Conservation (phyloP, 2,329 filamentous ascomycete genomes). For the Apiospora aurea region DNA sequence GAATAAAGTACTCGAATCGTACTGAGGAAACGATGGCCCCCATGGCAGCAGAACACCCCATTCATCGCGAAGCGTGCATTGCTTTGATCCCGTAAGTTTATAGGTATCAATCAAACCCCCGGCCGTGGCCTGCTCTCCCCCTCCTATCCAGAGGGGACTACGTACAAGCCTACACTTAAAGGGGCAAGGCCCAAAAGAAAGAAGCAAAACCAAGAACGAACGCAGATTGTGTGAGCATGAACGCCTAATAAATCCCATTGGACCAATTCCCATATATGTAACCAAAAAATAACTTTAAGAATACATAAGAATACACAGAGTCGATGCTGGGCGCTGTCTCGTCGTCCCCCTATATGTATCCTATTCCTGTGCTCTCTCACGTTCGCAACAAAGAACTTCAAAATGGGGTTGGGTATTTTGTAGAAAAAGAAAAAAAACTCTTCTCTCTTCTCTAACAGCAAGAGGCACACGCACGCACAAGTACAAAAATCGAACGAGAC, state of each 20-base stretch:
- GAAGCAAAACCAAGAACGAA: too few species aligned
- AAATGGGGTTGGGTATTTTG: neutral
- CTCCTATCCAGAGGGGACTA: too few species aligned
- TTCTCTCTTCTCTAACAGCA: neutral
- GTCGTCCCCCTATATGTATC: neutral
- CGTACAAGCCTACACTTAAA: too few species aligned
- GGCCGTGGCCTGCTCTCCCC: neutral
- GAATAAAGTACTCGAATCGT: too few species aligned
- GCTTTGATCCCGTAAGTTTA: neutral
- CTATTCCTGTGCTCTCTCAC: neutral
- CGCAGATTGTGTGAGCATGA: neutral
- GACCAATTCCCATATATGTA: conserved; percentile 9
- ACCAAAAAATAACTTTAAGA: neutral
- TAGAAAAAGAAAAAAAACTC: neutral
- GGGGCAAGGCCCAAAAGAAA: too few species aligned
- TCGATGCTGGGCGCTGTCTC: neutral
- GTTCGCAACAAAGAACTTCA: neutral
- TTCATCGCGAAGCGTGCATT: too few species aligned
- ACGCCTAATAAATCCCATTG: conserved; percentile 9
- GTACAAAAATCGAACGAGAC: too few species aligned
- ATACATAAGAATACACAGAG: conserved; percentile 3
- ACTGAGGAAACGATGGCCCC: too few species aligned
- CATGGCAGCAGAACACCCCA: neutral
- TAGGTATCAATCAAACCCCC: neutral
- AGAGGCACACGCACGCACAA: neutral